Conservation (phyloP, 345 rosid genomes). For the Geranium rotundifolium region DNA sequence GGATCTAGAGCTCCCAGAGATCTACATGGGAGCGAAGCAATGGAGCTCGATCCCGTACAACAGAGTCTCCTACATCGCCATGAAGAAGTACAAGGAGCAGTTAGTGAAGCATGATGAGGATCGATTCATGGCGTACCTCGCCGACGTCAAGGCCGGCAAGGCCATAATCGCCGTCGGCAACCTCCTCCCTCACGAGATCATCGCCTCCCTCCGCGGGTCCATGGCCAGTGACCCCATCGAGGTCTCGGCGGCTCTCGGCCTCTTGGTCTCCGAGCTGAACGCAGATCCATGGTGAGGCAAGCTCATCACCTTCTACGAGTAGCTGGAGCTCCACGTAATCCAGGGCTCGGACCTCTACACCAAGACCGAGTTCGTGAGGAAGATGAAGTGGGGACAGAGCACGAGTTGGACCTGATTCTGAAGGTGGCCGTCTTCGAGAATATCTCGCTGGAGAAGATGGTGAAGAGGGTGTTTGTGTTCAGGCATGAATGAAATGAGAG, state of each 20-base stretch:
- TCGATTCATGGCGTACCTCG: slow-evolving; percentile 31
- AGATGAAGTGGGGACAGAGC: too few species aligned
- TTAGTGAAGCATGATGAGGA: too few species aligned
- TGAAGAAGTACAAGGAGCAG: slow-evolving; percentile 47
- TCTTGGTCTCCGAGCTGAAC: slow-evolving; percentile 38
- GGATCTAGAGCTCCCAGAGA: slow-evolving; percentile 46
- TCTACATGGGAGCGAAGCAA: slow-evolving; percentile 40
- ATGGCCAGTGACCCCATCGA: slow-evolving; percentile 39
- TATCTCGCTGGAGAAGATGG: too few species aligned
- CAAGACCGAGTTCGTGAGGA: too few species aligned
- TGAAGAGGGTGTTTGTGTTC: too few species aligned
- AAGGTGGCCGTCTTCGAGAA: too few species aligned
- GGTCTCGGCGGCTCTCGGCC: slow-evolving; percentile 43
- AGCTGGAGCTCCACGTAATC: slow-evolving; percentile 25
- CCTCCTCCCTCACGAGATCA: slow-evolving; percentile 52
- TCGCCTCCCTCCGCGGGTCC: slow-evolving; percentile 41
- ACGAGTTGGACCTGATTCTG: too few species aligned
- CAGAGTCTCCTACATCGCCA: slow-evolving; percentile 51
- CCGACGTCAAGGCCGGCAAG: slow-evolving; percentile 33
- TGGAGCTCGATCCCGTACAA: slow-evolving; percentile 43
- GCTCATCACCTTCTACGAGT: slow-evolving; percentile 34
- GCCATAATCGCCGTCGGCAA: slow-evolving; percentile 48
- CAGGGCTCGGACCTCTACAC: too few species aligned
- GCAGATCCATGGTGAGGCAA: slow-evolving; percentile 55
- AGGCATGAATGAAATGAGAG: too few species aligned